phyloP scores from a whole-genome alignment of 2,329 filamentous ascomycete genomes.

The Akanthomyces uredinophilus region DNA sequence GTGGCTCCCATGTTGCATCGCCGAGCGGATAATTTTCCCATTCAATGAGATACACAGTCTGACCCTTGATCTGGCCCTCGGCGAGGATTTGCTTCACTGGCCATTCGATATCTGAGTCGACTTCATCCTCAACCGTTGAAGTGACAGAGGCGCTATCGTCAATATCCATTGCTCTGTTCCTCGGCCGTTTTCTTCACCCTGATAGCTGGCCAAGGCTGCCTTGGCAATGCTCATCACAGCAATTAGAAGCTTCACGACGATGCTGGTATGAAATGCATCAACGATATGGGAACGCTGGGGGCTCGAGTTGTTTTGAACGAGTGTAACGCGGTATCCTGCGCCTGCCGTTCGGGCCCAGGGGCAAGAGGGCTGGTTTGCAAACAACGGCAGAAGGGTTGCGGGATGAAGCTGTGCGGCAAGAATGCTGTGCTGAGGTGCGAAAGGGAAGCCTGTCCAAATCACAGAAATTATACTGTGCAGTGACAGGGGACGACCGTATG shows the following conservation, averaged over 20 bases:
- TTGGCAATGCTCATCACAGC: background rate
- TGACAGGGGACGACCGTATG: background rate
- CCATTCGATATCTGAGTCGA: slow-evolving; percentile 41
- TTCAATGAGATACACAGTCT: slow-evolving; percentile 29
- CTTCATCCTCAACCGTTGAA: slow-evolving; percentile 29
- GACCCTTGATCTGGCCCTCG: slow-evolving; percentile 31
- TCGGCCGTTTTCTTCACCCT: background rate
- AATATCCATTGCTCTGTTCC: background rate
- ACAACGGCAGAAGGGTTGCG: background rate
- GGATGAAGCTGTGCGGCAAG: background rate
- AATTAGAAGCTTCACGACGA: no score
- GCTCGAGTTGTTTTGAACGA: background rate
- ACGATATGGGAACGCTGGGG: background rate
- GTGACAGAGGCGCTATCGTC: slow-evolving; percentile 28
- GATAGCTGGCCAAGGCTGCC: background rate
- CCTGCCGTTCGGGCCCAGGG: background rate
- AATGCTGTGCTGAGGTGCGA: background rate
- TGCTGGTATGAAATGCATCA: background rate
- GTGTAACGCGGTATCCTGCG: no score
- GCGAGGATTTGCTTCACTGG: slow-evolving; percentile 48
- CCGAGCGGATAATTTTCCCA: slow-evolving; percentile 33
- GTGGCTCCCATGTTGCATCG: slow-evolving; percentile 47
- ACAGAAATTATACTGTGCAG: background rate
- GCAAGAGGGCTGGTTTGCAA: background rate
- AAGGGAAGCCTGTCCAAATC: background rate